phyloP scores from a whole-genome alignment of 129 eudicot genomes.

The Kitagawia praeruptora region DNA sequence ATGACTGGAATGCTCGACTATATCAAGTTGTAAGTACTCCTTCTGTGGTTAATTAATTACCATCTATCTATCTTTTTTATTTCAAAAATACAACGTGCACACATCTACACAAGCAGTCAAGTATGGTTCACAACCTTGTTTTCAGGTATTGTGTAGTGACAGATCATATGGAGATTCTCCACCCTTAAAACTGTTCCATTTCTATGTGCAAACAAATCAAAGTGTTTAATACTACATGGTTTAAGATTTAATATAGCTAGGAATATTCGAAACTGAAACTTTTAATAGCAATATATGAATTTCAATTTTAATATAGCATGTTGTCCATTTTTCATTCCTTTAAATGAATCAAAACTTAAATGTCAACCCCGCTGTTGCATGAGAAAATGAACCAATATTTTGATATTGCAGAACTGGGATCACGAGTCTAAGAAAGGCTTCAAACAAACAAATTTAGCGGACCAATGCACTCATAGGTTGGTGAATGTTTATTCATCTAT shows the following conservation, averaged over 20 bases:
- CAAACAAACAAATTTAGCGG: not conserved
- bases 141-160: not conserved
- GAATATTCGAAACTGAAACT: no score
- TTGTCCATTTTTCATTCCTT: not conserved
- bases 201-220: not conserved
- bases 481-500: not conserved
- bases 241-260: no score
- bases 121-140: not conserved
- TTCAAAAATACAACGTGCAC: no score
- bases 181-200: not conserved
- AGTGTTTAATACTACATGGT: not conserved
- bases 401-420: not conserved
- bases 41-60: not conserved
- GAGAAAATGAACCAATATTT: not conserved
- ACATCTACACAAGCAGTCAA: no score
- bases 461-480: not conserved
- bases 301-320: not conserved
- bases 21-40: conserved; percentile 4
- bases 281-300: not conserved
- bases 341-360: not conserved
- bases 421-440: not conserved
- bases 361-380: not conserved
- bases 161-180: not conserved
- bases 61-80: not conserved
- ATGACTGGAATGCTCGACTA: conserved; percentile 8